Base-by-base conservation (phyloP, 768 basidiomycete genomes). In the Tephrocybe sp. region DNA sequence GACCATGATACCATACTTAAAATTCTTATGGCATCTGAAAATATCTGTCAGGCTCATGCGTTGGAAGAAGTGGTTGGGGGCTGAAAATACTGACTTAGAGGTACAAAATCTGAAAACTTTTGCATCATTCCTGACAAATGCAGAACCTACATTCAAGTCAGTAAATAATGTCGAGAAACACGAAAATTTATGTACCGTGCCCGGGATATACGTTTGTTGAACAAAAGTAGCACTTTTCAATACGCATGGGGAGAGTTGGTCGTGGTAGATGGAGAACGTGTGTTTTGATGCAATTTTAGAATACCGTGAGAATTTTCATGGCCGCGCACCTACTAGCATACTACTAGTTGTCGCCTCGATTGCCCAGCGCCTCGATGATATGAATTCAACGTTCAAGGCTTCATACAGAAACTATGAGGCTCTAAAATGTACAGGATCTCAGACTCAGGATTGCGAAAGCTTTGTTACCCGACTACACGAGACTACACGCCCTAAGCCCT, bases 171-270 rank as follows among this genome's bases (percentile, higher is more conserved):
- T 8, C n/a, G 25, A 15, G 22, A 23, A 29, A 29, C 27, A n/a
- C n/a, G n/a, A 38, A 8, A 15, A 16, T 11, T 22, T 10, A 57
- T 76, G 49, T 55, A 86, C 94, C 97, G 62, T 97, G 93, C 10
- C 97, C 95, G 1, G 95, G 97, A 66, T 99, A 99, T 59, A 97
- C 88, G 66, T 79, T 94, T 50, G 89, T 91, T 25, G 93, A 97
- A 74, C 95, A 99, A 68, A 99, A 98, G 66, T 95, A 97, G 66
- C 95, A 98, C 76, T 94, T 94, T 74, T 97, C 95, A 56, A 97
- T 88, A 62, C 93, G 82, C 94, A 97, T 94, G 59, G 63, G 53
- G 42, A 41, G 37, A 29, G 23, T 25, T 25, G 16, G 31, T 34
- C 3, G 38, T 30, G 31, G 4, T 12, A 29, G 21, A 12, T 30